These are phyloP conservation scores for Exophiala spinifera DNA, from an alignment of 2,329 filamentous ascomycete species.

Conservation along the genomic window DNA sequence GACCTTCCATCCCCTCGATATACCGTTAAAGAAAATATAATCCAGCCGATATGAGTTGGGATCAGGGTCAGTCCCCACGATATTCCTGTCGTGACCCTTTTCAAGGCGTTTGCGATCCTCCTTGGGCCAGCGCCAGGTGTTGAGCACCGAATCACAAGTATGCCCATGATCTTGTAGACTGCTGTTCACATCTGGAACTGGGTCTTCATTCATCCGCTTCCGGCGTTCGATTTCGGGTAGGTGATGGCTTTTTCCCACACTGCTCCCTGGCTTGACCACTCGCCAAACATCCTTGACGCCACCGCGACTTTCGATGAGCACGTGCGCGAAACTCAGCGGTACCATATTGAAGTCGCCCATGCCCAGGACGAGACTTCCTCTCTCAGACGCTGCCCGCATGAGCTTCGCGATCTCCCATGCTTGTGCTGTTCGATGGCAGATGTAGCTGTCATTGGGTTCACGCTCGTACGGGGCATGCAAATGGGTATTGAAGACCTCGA, in stretches of 20 bases:
- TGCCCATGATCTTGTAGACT: constrained; percentile 79
- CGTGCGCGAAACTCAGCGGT: constrained; percentile 80
- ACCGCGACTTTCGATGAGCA: constrained; percentile 73
- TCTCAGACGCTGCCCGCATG: constrained; percentile 73
- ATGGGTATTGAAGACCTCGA: constrained; percentile 93
- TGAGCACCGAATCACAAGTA: constrained; percentile 80
- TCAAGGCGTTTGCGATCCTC: constrained; percentile 65
- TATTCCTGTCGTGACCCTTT: constrained; percentile 60
- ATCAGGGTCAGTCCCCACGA: constrained; percentile 67
- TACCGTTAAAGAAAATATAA: constrained; percentile 73
- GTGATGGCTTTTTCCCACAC: constrained; percentile 69
- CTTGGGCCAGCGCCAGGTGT: constrained; percentile 90
- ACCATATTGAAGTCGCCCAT: constrained; percentile 96
- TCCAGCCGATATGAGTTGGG: constrained; percentile 81
- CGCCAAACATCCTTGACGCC: constrained; percentile 83
- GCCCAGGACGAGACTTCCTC: constrained; percentile 78
- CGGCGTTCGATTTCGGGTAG: constrained; percentile 64
- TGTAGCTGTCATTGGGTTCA: constrained; percentile 76
- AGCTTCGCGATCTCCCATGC: constrained; percentile 93
- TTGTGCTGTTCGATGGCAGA: constrained; percentile 86
- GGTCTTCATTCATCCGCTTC: constrained; percentile 42
- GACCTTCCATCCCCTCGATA: constrained; percentile 60
- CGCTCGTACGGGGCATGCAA: constrained; percentile 83
- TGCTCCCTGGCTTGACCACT: constrained; percentile 76
- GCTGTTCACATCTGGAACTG: constrained; percentile 68